A percentile compares a stretch with the other conserved stretches of the same genome.
Evolutionary conservation across 192 early-diverging fungal genomes (phyloP).

Genomic region (Thamnidium elegans): DNA sequence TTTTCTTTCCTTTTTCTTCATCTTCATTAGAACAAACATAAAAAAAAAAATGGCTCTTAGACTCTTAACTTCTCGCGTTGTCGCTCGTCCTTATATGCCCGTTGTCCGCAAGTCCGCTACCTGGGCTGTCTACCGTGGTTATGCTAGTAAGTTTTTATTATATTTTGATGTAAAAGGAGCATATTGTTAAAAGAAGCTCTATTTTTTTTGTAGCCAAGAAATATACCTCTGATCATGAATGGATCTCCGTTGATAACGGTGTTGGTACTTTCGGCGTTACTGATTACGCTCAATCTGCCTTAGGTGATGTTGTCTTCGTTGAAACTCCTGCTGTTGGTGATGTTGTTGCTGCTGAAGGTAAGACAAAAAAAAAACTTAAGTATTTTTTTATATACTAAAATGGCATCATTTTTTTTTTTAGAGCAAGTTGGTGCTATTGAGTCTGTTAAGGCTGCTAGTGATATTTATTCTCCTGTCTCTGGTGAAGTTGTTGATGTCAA

Average conservation of each 20-base stretch:
- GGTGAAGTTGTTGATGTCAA: conserved; percentile 86
- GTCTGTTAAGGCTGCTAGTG: conserved; percentile 92
- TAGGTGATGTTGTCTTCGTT: conserved; percentile 94
- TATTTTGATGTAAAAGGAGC: background rate
- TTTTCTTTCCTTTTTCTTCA: background rate
- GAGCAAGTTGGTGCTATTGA: conserved; percentile 82
- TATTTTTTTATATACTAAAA: background rate
- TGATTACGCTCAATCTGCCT: conserved; percentile 83
- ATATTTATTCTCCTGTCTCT: conserved; percentile 83
- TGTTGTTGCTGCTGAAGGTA: conserved; percentile 61
- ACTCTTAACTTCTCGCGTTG: conserved; percentile 17
- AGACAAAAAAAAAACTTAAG: conserved; percentile 1
- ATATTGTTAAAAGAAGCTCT: background rate
- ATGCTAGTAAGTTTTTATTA: conserved; percentile 19
- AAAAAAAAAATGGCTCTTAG: conserved; percentile 16
- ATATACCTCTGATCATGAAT: conserved; percentile 91
- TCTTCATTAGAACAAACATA: background rate
- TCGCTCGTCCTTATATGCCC: conserved; percentile 14
- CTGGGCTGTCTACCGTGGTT: conserved; percentile 6
- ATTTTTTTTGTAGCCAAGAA: conserved; percentile 47
- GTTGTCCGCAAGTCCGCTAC: conserved; percentile 7
- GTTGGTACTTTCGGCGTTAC: conserved; percentile 90
- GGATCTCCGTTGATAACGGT: conserved; percentile 72
- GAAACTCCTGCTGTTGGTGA: conserved; percentile 77
- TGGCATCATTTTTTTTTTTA: conserved; percentile 18